Conservation (phyloP, 148 eudicot genomes). For the Diospyros kaki region DNA sequence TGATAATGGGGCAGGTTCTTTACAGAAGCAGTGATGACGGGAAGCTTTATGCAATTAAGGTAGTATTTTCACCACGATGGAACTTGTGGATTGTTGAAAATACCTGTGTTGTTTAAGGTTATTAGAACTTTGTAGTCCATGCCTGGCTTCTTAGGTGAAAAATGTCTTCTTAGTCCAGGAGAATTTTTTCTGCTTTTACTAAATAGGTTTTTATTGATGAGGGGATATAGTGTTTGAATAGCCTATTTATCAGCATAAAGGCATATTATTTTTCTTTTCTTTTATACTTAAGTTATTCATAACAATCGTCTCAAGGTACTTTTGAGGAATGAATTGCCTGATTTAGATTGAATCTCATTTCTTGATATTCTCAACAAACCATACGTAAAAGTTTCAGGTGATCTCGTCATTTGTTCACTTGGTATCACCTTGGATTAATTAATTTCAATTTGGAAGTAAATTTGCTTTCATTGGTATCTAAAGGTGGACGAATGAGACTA, state of each 20-base stretch:
- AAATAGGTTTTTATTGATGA: not conserved
- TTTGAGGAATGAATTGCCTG: not conserved
- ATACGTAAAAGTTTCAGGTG: not conserved
- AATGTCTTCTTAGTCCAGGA: not conserved
- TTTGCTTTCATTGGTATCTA: not conserved
- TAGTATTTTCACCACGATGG: slow-evolving; percentile 17
- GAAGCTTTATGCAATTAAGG: slow-evolving; percentile 92
- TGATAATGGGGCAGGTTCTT: slow-evolving; percentile 61
- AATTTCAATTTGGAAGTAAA: not conserved
- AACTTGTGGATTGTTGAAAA: not conserved
- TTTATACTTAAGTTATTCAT: not conserved
- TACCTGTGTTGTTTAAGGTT: slow-evolving; percentile 5
- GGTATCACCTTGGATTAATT: not conserved
- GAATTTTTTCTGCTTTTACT: not conserved
- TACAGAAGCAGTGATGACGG: slow-evolving; percentile 74
- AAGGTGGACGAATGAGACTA: not conserved
- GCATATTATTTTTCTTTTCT: not conserved
- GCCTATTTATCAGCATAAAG: not conserved
- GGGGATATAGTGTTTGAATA: not conserved
- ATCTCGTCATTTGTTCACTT: not conserved
- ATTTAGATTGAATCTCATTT: not conserved
- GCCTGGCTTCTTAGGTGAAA: not conserved
- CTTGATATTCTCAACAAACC: not conserved
- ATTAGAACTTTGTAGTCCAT: slow-evolving; percentile 1
- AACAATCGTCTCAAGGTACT: not conserved